A percentile compares a stretch with the other conserved stretches of the same genome.
These are phyloP conservation scores for Gossypium gossypioides DNA, from an alignment of 441 rosid species.

Conservation along the genomic window DNA sequence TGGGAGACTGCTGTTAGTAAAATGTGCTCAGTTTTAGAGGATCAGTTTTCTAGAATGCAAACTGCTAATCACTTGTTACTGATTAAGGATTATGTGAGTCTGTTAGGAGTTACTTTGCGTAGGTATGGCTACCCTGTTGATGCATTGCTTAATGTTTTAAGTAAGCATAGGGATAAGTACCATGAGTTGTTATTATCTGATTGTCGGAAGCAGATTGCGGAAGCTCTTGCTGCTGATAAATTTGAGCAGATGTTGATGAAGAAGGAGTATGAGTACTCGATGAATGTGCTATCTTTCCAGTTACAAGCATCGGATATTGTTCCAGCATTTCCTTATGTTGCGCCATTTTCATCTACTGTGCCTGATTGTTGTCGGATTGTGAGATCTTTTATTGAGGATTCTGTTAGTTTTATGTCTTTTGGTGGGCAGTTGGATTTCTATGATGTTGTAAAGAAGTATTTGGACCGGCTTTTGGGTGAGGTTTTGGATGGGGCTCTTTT, in stretches of 20 bases:
- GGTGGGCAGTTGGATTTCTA: not conserved
- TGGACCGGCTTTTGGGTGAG: not conserved
- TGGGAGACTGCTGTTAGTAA: constrained; percentile 1
- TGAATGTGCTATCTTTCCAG: not conserved
- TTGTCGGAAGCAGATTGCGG: not conserved
- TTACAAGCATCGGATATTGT: not conserved
- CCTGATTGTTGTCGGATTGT: constrained; percentile 1
- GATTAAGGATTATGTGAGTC: constrained; percentile 3
- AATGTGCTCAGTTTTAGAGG: constrained; percentile 3
- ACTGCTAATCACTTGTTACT: constrained; percentile 1
- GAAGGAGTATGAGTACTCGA: constrained; percentile 1
- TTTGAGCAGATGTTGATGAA: not conserved
- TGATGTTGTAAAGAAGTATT: constrained; percentile 4
- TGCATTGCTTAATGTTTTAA: not conserved
- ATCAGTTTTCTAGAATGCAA: constrained; percentile 1
- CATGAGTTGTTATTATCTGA: not conserved
- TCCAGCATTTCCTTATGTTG: not conserved
- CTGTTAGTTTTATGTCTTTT: not conserved
- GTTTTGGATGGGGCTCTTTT: constrained; percentile 4
- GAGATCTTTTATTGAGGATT: not conserved
- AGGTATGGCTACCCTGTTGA: not conserved
- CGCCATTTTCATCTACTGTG: not conserved
- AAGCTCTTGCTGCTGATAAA: constrained; percentile 3
- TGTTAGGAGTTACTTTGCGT: constrained; percentile 1
- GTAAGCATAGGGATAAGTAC: constrained; percentile 6